These are phyloP conservation scores for Trapa bicornis DNA, from an alignment of 345 rosid genomes.

Conservation along the genomic window DNA sequence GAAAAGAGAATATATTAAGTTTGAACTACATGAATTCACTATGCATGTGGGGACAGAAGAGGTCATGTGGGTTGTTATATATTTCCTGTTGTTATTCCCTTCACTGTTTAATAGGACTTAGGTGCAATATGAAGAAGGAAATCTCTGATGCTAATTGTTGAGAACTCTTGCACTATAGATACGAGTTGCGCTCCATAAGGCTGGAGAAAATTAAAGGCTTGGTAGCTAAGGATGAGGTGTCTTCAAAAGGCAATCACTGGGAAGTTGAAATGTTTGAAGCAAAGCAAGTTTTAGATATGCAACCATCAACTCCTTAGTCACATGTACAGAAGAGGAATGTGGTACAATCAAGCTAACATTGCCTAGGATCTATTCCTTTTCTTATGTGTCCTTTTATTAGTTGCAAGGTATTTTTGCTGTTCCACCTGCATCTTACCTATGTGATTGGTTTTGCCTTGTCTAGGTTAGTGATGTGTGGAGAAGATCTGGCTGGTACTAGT, in stretches of 20 bases:
- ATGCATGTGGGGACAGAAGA: background rate
- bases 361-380: background rate
- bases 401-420: background rate
- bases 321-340: background rate
- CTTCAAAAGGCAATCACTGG: conserved; percentile 13
- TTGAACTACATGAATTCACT: background rate
- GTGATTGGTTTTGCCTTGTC: background rate
- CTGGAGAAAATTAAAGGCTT: conserved; percentile 27
- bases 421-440: background rate
- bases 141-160: background rate
- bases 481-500: background rate
- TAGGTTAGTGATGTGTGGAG: background rate
- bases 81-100: background rate
- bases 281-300: conserved; percentile 14
- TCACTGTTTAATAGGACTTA: background rate
- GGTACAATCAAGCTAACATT: conserved; percentile 7
- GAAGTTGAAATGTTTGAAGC: conserved; percentile 64
- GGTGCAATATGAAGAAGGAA: background rate
- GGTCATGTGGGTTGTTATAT: background rate
- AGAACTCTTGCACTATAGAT: conserved; percentile 16
- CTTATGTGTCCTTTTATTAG: background rate
- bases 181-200: conserved; percentile 39
- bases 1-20: background rate
- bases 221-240: conserved; percentile 20
- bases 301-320: conserved; percentile 20